Conservation (phyloP, 2,329 filamentous ascomycete genomes). For the Myrmaecium sp. region DNA sequence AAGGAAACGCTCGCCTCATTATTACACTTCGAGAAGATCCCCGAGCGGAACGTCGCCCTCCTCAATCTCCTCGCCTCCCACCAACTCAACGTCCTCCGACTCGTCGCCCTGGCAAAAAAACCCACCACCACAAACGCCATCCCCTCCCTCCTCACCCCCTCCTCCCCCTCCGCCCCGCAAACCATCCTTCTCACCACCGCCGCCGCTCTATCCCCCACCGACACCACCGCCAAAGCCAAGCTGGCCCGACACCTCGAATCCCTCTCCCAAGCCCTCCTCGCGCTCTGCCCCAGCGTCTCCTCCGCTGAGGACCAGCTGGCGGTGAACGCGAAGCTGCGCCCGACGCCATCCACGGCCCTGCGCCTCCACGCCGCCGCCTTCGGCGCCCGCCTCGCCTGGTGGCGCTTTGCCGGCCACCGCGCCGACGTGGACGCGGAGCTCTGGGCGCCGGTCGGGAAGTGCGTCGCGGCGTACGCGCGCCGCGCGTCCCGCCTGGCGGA, state of each 20-base stretch:
- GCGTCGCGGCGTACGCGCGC: slow-evolving; percentile 42
- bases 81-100: slow-evolving; percentile 47
- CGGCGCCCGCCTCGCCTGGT: slow-evolving; percentile 44
- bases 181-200: slow-evolving; percentile 42
- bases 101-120: slow-evolving; percentile 44
- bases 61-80: slow-evolving; percentile 42
- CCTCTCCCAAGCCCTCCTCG: slow-evolving; percentile 46
- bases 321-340: slow-evolving; percentile 35
- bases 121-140: slow-evolving; percentile 41
- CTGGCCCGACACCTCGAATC: slow-evolving; percentile 48
- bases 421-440: slow-evolving; percentile 47
- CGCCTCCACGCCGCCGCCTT: slow-evolving; percentile 49
- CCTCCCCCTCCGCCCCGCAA: slow-evolving; percentile 38
- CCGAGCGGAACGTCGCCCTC: slow-evolving; percentile 15
- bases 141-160: slow-evolving; percentile 37
- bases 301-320: slow-evolving; percentile 42
- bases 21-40: slow-evolving; percentile 39
- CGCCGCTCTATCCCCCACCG: no score
- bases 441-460: slow-evolving; percentile 46
- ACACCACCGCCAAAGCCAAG: slow-evolving; percentile 35
- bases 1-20: slow-evolving; percentile 39
- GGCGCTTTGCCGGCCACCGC: slow-evolving; percentile 43
- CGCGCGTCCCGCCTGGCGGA: slow-evolving; percentile 24
- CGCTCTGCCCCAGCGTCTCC: slow-evolving; percentile 51
- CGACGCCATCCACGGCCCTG: slow-evolving; percentile 41